Evolutionary conservation across 1,284 basidiomycete species (phyloP), one percentile per base, ranked within the genome.

Genomic region (Phellopilus nigrolimitatus): DNA sequence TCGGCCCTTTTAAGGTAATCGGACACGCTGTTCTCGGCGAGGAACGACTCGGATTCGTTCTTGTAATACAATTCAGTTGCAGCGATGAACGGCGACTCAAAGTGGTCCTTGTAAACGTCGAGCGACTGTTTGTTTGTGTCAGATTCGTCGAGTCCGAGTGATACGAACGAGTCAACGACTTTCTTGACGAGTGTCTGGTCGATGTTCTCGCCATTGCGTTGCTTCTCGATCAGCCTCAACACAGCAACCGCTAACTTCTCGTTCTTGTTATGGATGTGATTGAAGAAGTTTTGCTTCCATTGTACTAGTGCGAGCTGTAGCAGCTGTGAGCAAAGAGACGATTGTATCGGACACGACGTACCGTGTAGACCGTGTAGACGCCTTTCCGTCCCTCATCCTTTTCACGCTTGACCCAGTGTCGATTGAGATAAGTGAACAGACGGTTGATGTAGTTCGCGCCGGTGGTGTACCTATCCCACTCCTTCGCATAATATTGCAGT

Each of bases 381-480:
- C 89, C 88, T 70, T 95, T 98, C 63, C 93, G 81, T 4, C 97
- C 97, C 66, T 99, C 95, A 62, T 99, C 97, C 66, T 95, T 88
- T 68, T 99, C 95, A 40, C 95, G 83, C 72, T 97, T 97, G 44
- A 99, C 95, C 97, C 97, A 99, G 71, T 98, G 94, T 54, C 95
- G 90, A 68, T 99, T 98, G 55, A 98, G 82, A 70, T 98, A 98
- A 17, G 91, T 89, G 74, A 98, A 98, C 37, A 99, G 72, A 55
- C 94, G 85, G 65, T 97, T 94, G 64, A 99, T 88, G 67, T 95
- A 98, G 67, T 91, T 93, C 7, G 95, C 94, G 53, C 95, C 95
- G 0, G 86, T 93, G 0, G 95, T 99, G 71, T 97, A 99, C 37
- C 93, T 80, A 64, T 94, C 89, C 95, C 97, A 99, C 67, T 97